These are phyloP conservation scores for Spathaspora girioi DNA, from an alignment of 805 yeast genomes.

Conservation along the genomic window DNA sequence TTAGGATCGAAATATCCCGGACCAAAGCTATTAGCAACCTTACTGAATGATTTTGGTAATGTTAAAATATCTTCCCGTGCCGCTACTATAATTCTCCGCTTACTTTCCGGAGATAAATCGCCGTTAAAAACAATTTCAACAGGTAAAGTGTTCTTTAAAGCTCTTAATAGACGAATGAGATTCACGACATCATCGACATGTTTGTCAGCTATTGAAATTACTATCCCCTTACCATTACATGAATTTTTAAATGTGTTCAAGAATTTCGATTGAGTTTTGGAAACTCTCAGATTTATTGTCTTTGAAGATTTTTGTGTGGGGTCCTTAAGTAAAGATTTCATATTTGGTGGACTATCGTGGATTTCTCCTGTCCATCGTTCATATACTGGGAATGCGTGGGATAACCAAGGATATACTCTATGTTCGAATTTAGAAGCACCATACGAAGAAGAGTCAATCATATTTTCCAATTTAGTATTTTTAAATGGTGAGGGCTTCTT, in stretches of 20 bases:
- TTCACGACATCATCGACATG: constrained; percentile 18
- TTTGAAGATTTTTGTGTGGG: neutral
- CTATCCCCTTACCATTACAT: constrained; percentile 30
- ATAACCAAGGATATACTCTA: constrained; percentile 38
- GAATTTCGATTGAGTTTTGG: constrained; percentile 19
- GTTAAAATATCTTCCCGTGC: constrained; percentile 13
- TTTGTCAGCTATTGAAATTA: constrained; percentile 22
- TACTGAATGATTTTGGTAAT: constrained; percentile 18
- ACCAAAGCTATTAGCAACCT: constrained; percentile 16
- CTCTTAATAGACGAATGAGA: constrained; percentile 24
- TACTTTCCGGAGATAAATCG: constrained; percentile 18
- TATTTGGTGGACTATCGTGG: constrained; percentile 16
- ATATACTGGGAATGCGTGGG: constrained; percentile 34
- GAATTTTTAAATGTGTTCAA: constrained; percentile 22
- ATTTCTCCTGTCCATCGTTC: constrained; percentile 38
- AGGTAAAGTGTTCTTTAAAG: constrained; percentile 25
- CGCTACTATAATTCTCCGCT: constrained; percentile 14
- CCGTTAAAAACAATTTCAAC: constrained; percentile 24
- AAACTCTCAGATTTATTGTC: neutral
- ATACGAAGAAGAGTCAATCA: constrained; percentile 19
- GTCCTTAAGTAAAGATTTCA: neutral
- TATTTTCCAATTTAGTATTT: neutral
- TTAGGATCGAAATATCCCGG: constrained; percentile 11
- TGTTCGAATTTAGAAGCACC: constrained; percentile 19
- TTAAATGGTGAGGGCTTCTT: neutral